Percentiles rank a stretch among this genome's conserved stretches.
These are phyloP conservation scores for Xylariaceae sp. DNA, from an alignment of 2,329 filamentous ascomycete genomes.

Conservation along the genomic window DNA sequence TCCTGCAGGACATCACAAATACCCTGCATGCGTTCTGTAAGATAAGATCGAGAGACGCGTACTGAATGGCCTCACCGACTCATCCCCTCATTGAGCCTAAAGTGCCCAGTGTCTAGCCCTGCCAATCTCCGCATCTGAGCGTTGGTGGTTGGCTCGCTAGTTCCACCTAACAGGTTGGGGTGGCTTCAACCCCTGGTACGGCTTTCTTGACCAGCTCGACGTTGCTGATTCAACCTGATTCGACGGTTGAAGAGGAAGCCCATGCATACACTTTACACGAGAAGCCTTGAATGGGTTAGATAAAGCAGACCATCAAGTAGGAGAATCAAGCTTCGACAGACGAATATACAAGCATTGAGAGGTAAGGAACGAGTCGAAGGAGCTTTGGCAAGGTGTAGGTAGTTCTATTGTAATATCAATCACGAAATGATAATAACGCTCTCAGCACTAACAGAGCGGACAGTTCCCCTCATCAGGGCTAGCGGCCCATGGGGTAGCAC, in stretches of 20 bases:
- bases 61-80: slow-evolving; percentile 1
- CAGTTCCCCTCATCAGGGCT: slow-evolving; percentile 19
- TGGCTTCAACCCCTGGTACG: not conserved
- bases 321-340: slow-evolving; percentile 16
- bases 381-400: slow-evolving; percentile 10
- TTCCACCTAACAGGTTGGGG: slow-evolving; percentile 3
- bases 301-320: not conserved
- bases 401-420: too few species aligned
- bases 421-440: slow-evolving; percentile 1
- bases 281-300: not conserved
- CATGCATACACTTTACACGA: not conserved
- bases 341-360: slow-evolving; percentile 1
- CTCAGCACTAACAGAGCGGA: slow-evolving; percentile 7
- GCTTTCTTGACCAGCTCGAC: slow-evolving; percentile 11
- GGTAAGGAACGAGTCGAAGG: not conserved
- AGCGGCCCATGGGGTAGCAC: slow-evolving; percentile 25
- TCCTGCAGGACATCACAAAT: slow-evolving; percentile 20
- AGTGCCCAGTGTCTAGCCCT: slow-evolving; percentile 14
- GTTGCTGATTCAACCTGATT: not conserved
- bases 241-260: not conserved
- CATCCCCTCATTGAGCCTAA: slow-evolving; percentile 44
- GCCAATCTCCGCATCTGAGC: slow-evolving; percentile 34
- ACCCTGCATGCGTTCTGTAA: not conserved
- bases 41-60: not conserved
- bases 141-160: slow-evolving; percentile 30